Evolutionary conservation across 75 land plant species (phyloP).

Genomic region (Ceratopteris richardii): DNA sequence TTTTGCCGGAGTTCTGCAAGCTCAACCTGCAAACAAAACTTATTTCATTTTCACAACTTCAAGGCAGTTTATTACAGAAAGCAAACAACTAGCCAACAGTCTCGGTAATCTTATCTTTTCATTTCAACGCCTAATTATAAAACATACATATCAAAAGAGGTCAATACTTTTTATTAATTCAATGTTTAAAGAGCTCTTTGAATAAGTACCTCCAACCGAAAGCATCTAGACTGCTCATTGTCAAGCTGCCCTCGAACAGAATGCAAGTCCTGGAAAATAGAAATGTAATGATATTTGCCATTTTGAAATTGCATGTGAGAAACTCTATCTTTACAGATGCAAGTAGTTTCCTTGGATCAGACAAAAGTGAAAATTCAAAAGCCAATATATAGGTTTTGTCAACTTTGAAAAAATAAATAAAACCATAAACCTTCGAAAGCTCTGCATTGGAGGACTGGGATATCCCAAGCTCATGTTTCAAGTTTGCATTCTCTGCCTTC

Average conservation of each 20-base stretch:
- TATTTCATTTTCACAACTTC: too few relatives aligned
- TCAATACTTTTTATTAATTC: too few relatives aligned
- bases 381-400: not conserved
- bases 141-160: too few relatives aligned
- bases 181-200: too few relatives aligned
- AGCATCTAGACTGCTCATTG: conserved; percentile 92
- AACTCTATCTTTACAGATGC: too few relatives aligned
- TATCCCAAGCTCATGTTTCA: conserved; percentile 65
- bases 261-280: conserved; percentile 89
- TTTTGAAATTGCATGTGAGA: too few relatives aligned
- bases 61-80: too few relatives aligned
- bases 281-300: too few relatives aligned
- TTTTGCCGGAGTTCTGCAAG: conserved; percentile 90
- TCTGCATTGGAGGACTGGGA: conserved; percentile 57
- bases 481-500: conserved; percentile 44
- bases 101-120: too few relatives aligned
- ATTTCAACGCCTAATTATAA: too few relatives aligned
- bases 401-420: not conserved
- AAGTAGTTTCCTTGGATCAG: not conserved
- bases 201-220: conserved; percentile 93
- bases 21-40: conserved; percentile 52
- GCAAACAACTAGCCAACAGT: too few relatives aligned
- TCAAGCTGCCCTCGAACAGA: conserved; percentile 91
- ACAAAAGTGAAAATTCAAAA: not conserved
- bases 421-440: conserved; percentile 44